These are phyloP conservation scores for Thelonectria blattea DNA, from an alignment of 2,329 filamentous ascomycete species.

Conservation along the genomic window DNA sequence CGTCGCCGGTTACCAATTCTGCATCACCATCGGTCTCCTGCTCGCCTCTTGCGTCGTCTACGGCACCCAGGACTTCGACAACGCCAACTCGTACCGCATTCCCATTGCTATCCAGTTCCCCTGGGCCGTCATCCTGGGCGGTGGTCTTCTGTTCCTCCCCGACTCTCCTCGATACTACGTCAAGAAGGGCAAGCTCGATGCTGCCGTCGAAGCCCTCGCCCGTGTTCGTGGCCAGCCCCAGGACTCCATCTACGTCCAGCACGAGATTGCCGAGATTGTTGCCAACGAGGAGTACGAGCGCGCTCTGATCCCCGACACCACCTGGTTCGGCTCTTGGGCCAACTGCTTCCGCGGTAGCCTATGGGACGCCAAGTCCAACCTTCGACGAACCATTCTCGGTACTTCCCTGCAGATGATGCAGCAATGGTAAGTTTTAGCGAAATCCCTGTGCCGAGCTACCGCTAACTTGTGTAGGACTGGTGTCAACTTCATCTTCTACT, in stretches of 20 bases:
- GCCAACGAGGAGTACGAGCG: conserved; percentile 90
- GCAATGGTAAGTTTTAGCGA: conserved; percentile 56
- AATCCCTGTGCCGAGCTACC: neutral
- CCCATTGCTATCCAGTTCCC: conserved; percentile 78
- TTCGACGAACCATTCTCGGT: conserved; percentile 74
- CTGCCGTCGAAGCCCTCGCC: conserved; percentile 67
- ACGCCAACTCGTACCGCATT: conserved; percentile 63
- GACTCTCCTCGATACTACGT: conserved; percentile 88
- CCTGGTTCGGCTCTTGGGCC: conserved; percentile 72
- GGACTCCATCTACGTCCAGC: conserved; percentile 76
- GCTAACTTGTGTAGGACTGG: conserved; percentile 52
- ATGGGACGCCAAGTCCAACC: conserved; percentile 66
- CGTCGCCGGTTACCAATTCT: conserved; percentile 30
- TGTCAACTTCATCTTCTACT: conserved; percentile 94
- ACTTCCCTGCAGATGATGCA: conserved; percentile 83
- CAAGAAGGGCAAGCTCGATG: conserved; percentile 73
- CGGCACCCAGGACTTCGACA: conserved; percentile 15
- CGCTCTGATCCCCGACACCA: conserved; percentile 66
- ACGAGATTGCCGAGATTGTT: conserved; percentile 83
- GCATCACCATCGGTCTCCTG: conserved; percentile 30
- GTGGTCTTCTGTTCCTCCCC: conserved; percentile 76
- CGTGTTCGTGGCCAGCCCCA: conserved; percentile 75
- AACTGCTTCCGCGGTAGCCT: conserved; percentile 72
- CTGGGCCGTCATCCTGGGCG: conserved; percentile 78
- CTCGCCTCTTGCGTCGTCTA: conserved; percentile 28